A percentile compares a stretch with the other conserved stretches of the same genome.
phyloP scores from a whole-genome alignment of 2,329 filamentous ascomycete species.

The Aspergillus neotritici region DNA sequence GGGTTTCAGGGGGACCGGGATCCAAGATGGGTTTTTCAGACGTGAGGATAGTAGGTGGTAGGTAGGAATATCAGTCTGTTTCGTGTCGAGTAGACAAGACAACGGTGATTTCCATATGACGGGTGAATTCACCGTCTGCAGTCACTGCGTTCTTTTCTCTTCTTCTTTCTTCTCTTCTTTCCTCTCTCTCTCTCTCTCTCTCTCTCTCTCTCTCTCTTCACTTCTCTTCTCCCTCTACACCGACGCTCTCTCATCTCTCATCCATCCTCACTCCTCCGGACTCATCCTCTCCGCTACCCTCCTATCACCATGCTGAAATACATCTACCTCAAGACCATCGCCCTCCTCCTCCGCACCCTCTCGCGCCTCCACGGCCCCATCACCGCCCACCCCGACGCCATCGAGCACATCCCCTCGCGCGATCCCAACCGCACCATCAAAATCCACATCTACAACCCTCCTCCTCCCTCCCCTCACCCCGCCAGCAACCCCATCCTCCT shows the following conservation, averaged over 20 bases:
- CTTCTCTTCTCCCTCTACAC: not conserved
- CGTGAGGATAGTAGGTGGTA: too few relatives aligned
- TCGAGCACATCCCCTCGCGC: slow-evolving; percentile 19
- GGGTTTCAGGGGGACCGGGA: slow-evolving; percentile 60
- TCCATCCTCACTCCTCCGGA: slow-evolving; percentile 1
- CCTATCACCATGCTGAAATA: not conserved
- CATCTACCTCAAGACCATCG: not conserved
- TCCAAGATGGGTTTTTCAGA: slow-evolving; percentile 61
- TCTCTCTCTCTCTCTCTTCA: not conserved
- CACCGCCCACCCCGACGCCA: slow-evolving; percentile 17
- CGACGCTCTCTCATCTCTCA: not conserved
- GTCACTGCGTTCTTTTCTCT: too few relatives aligned
- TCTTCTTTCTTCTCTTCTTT: not conserved
- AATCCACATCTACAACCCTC: slow-evolving; percentile 21
- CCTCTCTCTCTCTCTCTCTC: not conserved
- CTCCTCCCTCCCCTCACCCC: not conserved
- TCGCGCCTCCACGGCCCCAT: not conserved
- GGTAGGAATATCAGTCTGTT: too few relatives aligned
- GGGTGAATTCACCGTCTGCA: too few relatives aligned
- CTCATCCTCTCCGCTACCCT: not conserved
- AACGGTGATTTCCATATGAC: too few relatives aligned
- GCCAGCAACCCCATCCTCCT: slow-evolving; percentile 18
- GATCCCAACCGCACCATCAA: slow-evolving; percentile 21
- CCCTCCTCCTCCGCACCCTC: not conserved
- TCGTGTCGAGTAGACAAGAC: too few relatives aligned